phyloP scores from a whole-genome alignment of 176 grass and related monocot genomes.

The Phragmites australis region DNA sequence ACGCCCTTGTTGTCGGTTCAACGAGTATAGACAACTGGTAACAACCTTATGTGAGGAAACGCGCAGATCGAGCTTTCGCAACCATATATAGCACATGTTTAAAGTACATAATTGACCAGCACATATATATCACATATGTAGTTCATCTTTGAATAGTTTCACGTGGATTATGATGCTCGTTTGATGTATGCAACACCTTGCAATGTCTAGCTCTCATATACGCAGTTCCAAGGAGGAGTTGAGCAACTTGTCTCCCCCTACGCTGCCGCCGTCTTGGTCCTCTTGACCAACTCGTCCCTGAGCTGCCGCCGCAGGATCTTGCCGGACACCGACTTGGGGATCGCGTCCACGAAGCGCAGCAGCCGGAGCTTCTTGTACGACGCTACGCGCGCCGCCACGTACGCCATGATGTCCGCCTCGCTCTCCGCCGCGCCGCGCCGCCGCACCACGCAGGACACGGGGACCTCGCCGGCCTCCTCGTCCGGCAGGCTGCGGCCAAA shows the following conservation, averaged over 20 bases:
- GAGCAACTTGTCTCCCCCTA: accelerated
- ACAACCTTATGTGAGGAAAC: too few species aligned
- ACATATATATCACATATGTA: neutral
- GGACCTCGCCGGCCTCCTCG: conserved; percentile 87
- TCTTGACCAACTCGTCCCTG: conserved; percentile 55
- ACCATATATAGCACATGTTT: too few species aligned
- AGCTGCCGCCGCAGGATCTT: conserved; percentile 86
- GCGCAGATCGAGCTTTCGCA: too few species aligned
- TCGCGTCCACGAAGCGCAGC: conserved; percentile 66
- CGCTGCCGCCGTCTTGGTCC: neutral
- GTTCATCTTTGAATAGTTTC: neutral
- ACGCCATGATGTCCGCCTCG: conserved; percentile 60
- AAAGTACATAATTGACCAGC: neutral
- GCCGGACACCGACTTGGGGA: conserved; percentile 79
- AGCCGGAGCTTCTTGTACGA: conserved; percentile 78
- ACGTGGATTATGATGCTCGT: neutral
- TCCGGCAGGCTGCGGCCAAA: conserved; percentile 60
- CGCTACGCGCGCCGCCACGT: conserved; percentile 60
- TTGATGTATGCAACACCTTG: neutral
- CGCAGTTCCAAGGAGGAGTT: too few species aligned
- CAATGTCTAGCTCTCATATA: neutral
- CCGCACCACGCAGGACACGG: conserved; percentile 71
- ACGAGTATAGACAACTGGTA: too few species aligned
- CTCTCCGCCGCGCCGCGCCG: conserved; percentile 44
- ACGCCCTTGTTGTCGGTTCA: too few species aligned